These are phyloP conservation scores for Musa schizocarpa DNA, from an alignment of 176 grass and related monocot genomes.

Conservation along the genomic window DNA sequence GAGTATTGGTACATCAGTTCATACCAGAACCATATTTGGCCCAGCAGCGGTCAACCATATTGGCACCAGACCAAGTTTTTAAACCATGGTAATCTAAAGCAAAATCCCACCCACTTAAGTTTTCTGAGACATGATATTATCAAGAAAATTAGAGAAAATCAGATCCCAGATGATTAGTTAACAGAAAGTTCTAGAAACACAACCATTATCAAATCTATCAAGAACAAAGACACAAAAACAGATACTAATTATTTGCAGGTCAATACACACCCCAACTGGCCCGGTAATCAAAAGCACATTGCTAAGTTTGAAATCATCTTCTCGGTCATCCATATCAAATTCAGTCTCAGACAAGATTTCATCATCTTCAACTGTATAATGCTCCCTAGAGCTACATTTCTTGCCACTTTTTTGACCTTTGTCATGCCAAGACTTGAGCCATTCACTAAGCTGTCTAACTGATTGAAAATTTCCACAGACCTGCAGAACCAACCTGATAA, in stretches of 20 bases:
- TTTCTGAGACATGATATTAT: neutral
- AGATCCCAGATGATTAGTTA: too few relatives aligned
- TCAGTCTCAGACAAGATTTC: conserved; percentile 42
- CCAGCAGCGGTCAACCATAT: too few relatives aligned
- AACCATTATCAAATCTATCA: neutral
- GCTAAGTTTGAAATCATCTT: conserved; percentile 33
- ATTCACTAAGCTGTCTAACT: conserved; percentile 59
- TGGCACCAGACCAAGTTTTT: too few relatives aligned
- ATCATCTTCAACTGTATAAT: conserved; percentile 36
- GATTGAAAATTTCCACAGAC: conserved; percentile 75
- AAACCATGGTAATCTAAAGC: too few relatives aligned
- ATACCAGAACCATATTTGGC: too few relatives aligned
- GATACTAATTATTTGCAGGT: neutral
- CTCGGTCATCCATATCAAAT: conserved; percentile 53
- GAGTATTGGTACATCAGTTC: too few relatives aligned
- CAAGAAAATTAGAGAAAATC: too few relatives aligned
- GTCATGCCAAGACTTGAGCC: conserved; percentile 82
- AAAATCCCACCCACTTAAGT: neutral
- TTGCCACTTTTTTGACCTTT: conserved; percentile 42
- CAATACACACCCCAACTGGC: conserved; percentile 69
- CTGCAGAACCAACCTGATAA: conserved; percentile 40
- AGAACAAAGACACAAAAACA: neutral
- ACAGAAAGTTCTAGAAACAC: neutral
- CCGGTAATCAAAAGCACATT: conserved; percentile 94
- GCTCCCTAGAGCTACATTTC: conserved; percentile 17